Base-by-base conservation (phyloP, 176 grass and related monocot genomes). In the Luzula sylvatica region DNA sequence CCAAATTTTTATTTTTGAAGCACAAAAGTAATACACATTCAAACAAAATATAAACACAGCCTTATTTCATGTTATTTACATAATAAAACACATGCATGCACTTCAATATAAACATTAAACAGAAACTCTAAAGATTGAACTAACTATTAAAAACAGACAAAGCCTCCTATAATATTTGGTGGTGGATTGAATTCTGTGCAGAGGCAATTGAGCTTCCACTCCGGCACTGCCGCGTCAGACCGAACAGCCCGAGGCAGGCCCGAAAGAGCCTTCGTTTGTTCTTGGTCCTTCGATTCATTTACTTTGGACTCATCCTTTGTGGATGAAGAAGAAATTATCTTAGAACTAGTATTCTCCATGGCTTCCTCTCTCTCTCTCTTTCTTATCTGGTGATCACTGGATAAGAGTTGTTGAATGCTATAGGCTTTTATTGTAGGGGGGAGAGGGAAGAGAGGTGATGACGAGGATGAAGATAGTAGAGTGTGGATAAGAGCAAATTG, bases 191-290 rank as follows among this genome's bases (percentile, higher is more conserved):
- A 50, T 42, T 93, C 81, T 7, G 75, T 52, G 55, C 81, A 93
- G 18, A 93, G 70, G 50, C 72, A 73, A 21, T 82, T 58, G 39
- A 93, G 81, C 69, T 93, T 93, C 81, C 87, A 93, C 56, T 61
- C 87, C 5, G 87, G 87, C 66, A 86, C 38, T 13, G 46, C 0
- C 48, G 7, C 42, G 5, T 60, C 72, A 2, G 29, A 41, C 26
- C 26, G 24, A 20, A 26, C 43, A 0, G 29, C 4, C 22, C 23
- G 14, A 27, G 24, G 5, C 1, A 44, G 29, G 23, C 20, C 4
- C 1, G 8, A 20, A 16, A 1, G 0, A 17, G 70, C 15, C 23
- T 15, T 51, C 8, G 6, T 12, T 3, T 25, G 28, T 7, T 28
- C 8, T 14, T 13, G 3, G 15, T 3, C 3, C 23, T 3, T 11